A percentile compares a stretch with the other conserved stretches of the same genome.
Conservation (phyloP, 139 green algal species). For the Coelastrella sp. region DNA sequence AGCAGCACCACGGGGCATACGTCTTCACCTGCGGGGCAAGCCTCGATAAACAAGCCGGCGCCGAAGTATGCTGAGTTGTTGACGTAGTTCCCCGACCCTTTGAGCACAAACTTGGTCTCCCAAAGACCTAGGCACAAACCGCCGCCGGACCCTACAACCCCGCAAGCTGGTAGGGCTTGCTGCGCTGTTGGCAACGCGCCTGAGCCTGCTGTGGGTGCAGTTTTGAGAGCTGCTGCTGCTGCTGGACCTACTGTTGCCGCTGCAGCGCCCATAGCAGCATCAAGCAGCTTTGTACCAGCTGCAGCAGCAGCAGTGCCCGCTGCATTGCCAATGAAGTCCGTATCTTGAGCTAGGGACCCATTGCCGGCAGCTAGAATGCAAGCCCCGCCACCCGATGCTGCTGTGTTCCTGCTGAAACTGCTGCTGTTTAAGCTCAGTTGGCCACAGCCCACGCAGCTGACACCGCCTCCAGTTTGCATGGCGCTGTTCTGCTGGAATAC, state of each 20-base stretch:
- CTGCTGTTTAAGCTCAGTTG: background rate
- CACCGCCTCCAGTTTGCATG: background rate
- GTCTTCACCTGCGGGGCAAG: background rate
- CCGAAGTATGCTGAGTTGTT: constrained; percentile 36
- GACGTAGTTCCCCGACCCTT: background rate
- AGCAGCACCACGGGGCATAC: constrained; percentile 5
- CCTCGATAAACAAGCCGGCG: constrained; percentile 29
- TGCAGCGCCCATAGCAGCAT: background rate
- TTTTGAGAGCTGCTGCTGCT: no score
- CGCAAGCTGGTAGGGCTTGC: constrained; percentile 25
- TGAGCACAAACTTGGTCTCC: background rate
- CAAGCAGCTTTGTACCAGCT: background rate
- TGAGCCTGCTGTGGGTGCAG: background rate
- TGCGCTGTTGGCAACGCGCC: background rate
- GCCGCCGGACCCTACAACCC: constrained; percentile 20
- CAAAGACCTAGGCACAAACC: constrained; percentile 37
- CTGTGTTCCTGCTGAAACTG: background rate
- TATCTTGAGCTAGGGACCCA: background rate
- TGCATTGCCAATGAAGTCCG: background rate
- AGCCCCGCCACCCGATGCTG: constrained; percentile 3
- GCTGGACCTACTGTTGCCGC: background rate
- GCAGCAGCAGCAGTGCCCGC: background rate
- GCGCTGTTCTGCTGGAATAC: background rate
- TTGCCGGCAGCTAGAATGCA: constrained; percentile 15
- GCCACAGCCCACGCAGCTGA: constrained; percentile 18